A percentile compares a stretch with the other conserved stretches of the same genome.
Conservation (phyloP, 495 filamentous ascomycete species). For the Penicillium arizonense region DNA sequence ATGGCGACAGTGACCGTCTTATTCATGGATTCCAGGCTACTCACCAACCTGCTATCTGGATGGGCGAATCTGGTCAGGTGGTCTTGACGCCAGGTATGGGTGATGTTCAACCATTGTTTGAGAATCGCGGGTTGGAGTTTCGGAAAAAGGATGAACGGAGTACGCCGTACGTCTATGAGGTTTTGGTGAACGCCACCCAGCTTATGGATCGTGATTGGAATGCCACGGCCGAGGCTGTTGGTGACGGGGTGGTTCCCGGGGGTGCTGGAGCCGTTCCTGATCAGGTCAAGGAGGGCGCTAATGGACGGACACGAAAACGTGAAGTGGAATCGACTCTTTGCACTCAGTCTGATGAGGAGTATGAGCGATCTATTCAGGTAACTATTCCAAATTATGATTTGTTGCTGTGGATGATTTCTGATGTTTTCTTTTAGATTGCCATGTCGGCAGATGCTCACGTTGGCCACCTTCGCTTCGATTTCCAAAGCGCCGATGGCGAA, state of each 20-base stretch:
- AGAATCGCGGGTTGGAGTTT: constrained; percentile 24
- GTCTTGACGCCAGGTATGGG: constrained; percentile 23
- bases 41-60: constrained; percentile 30
- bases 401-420: not conserved
- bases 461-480: constrained; percentile 24
- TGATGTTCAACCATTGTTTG: constrained; percentile 22
- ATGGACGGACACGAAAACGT: constrained; percentile 20
- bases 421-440: constrained; percentile 8
- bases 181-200: constrained; percentile 20
- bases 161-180: constrained; percentile 27
- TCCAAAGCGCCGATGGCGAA: constrained; percentile 1
- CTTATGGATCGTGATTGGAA: constrained; percentile 21
- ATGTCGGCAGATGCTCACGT: constrained; percentile 24
- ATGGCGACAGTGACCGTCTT: constrained; percentile 20
- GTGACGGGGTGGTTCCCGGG: constrained; percentile 22
- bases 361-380: constrained; percentile 18
- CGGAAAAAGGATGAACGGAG: constrained; percentile 20
- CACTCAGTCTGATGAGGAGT: not conserved
- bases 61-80: constrained; percentile 27
- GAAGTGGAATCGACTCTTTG: not conserved
- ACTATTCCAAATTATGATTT: not conserved
- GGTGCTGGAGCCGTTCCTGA: constrained; percentile 20
- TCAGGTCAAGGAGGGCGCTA: constrained; percentile 24
- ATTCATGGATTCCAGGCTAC: constrained; percentile 30
- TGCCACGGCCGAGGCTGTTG: constrained; percentile 24